These are phyloP conservation scores for Blastobotrys terrestris DNA, from an alignment of 805 yeast genomes.

Conservation along the genomic window DNA sequence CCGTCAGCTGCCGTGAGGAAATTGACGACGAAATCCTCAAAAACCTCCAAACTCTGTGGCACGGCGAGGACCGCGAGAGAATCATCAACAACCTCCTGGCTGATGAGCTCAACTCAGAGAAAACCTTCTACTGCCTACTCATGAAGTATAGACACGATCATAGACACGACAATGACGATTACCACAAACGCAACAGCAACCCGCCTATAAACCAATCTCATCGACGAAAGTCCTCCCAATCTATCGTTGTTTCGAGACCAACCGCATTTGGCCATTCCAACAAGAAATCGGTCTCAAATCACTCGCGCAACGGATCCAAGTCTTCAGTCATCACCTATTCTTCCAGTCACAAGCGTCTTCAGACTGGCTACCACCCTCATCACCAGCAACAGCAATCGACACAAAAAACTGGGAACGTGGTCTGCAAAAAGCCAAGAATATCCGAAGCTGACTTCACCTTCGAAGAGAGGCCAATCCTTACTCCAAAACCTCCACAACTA, in stretches of 20 bases:
- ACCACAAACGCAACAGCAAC: conserved; percentile 2
- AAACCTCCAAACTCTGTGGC: conserved; percentile 74
- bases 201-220: not conserved
- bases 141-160: conserved; percentile 72
- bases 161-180: conserved; percentile 18
- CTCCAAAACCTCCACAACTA: conserved; percentile 1
- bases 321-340: conserved; percentile 21
- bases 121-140: conserved; percentile 71
- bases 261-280: not conserved
- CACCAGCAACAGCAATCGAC: not conserved
- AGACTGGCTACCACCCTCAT: not conserved
- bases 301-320: conserved; percentile 19
- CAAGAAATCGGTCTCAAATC: conserved; percentile 3
- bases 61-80: conserved; percentile 55
- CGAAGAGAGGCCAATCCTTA: not conserved
- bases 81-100: conserved; percentile 50
- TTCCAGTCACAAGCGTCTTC: conserved; percentile 23
- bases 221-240: conserved; percentile 5
- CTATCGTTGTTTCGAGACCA: not conserved
- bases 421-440: not conserved
- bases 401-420: not conserved
- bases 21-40: conserved; percentile 71
- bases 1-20: conserved; percentile 36
- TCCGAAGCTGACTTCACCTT: conserved; percentile 20
- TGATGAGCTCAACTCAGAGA: conserved; percentile 62